phyloP scores from a whole-genome alignment of 305 asterid genomes.

The Fraxinus angustifolia region DNA sequence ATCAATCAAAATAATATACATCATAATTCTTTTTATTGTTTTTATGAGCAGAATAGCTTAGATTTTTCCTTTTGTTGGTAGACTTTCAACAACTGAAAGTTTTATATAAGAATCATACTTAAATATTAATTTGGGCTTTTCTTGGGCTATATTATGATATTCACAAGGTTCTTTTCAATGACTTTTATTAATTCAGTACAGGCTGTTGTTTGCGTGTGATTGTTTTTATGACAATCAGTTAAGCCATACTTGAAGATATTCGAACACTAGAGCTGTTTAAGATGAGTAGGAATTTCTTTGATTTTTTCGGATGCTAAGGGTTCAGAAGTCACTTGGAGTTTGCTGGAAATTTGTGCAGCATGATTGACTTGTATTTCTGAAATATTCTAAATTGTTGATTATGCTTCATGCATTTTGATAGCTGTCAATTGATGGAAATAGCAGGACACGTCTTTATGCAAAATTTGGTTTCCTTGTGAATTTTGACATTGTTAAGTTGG shows the following conservation, averaged over 20 bases:
- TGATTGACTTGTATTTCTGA: neutral
- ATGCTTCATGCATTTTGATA: neutral
- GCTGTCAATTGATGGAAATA: neutral
- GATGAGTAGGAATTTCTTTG: neutral
- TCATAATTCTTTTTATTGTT: neutral
- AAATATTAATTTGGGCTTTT: neutral
- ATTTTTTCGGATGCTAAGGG: conserved; percentile 4
- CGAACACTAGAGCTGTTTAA: neutral
- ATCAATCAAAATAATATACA: neutral
- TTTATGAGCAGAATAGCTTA: neutral
- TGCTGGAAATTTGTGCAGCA: neutral
- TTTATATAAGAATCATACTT: neutral
- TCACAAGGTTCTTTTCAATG: neutral
- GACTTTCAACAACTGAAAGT: neutral
- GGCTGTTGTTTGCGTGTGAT: neutral
- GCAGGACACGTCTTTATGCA: neutral
- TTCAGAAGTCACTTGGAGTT: neutral
- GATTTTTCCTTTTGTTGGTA: neutral
- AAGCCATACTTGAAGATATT: neutral
- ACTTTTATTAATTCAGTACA: neutral
- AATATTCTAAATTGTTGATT: neutral
- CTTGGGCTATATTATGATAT: neutral
- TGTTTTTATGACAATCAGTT: neutral
- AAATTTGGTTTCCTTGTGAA: conserved; percentile 1
- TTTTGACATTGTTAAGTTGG: neutral